Percentiles rank a stretch among this genome's conserved stretches.
Conservation (phyloP, 306 rosid genomes). For the Benincasa hispida region DNA sequence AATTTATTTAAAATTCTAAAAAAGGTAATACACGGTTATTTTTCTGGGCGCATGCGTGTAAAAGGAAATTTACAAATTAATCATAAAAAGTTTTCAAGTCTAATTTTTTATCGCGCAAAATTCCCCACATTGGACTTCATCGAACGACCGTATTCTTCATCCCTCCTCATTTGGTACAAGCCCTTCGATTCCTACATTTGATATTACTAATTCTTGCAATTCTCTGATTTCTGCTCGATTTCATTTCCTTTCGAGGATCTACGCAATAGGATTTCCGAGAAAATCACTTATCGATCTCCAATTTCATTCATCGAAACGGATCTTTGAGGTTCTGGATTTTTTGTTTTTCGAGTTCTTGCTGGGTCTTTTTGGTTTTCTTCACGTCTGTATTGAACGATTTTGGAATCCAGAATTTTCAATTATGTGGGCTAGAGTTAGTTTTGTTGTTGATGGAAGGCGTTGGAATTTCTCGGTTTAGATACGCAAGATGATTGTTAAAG, state of each 20-base stretch:
- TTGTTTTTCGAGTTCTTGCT: neutral
- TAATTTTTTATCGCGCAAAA: neutral
- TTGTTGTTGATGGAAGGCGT: neutral
- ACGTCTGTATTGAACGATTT: neutral
- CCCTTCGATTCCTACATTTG: neutral
- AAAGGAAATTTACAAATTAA: neutral
- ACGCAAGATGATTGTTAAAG: neutral
- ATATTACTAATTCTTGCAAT: neutral
- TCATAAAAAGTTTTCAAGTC: neutral
- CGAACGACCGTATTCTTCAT: neutral
- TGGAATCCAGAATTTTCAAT: neutral
- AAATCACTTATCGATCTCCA: neutral
- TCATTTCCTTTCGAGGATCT: neutral
- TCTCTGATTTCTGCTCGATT: neutral
- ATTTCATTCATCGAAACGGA: neutral
- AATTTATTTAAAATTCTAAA: neutral
- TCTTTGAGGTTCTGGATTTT: slow-evolving; percentile 1
- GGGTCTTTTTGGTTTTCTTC: neutral
- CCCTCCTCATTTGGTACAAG: neutral
- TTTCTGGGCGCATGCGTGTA: neutral
- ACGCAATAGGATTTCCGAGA: neutral
- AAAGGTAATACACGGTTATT: neutral
- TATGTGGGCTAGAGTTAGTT: neutral
- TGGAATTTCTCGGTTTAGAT: neutral
- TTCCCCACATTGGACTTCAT: neutral